phyloP scores from a whole-genome alignment of 192 early-diverging fungal genomes.

The Entophlyctis helioformis region DNA sequence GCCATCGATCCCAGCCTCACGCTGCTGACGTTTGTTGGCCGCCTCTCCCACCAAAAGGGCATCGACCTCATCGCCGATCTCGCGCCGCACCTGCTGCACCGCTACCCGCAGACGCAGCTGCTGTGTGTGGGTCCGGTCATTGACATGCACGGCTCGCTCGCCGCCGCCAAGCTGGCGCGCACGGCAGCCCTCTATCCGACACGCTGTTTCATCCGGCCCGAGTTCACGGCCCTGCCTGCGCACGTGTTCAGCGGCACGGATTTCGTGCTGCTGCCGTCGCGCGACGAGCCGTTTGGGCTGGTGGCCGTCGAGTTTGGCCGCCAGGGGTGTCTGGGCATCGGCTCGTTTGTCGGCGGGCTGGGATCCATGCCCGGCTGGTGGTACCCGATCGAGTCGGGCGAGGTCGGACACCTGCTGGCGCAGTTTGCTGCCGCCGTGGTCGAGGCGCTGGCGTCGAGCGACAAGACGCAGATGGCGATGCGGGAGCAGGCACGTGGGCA shows the following conservation, averaged over 20 bases:
- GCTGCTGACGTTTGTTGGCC: slow-evolving; percentile 1
- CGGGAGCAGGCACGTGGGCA: not conserved
- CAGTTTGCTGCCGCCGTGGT: not conserved
- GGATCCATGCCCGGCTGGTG: slow-evolving; percentile 7
- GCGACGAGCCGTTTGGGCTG: slow-evolving; percentile 6
- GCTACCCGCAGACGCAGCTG: slow-evolving; percentile 1
- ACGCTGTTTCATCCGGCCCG: not conserved
- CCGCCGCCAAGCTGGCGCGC: not conserved
- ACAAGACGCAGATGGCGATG: not conserved
- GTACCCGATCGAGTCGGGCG: slow-evolving; percentile 7
- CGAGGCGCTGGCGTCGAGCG: not conserved
- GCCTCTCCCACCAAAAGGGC: slow-evolving; percentile 4
- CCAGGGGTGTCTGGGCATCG: not conserved
- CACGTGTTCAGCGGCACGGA: not conserved
- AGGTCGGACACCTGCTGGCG: not conserved
- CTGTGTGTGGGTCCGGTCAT: not conserved
- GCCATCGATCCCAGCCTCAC: not conserved
- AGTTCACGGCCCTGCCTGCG: slow-evolving; percentile 1
- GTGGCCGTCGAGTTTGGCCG: slow-evolving; percentile 6
- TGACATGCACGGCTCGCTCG: slow-evolving; percentile 1
- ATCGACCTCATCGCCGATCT: slow-evolving; percentile 4
- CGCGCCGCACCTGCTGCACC: not conserved
- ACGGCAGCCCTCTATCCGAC: not conserved
- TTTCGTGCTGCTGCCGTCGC: not conserved
- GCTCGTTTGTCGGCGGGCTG: slow-evolving; percentile 3